Percentiles rank a stretch among this genome's conserved stretches.
Conservation (phyloP, 495 filamentous ascomycete species). For the Evernia prunastri region DNA sequence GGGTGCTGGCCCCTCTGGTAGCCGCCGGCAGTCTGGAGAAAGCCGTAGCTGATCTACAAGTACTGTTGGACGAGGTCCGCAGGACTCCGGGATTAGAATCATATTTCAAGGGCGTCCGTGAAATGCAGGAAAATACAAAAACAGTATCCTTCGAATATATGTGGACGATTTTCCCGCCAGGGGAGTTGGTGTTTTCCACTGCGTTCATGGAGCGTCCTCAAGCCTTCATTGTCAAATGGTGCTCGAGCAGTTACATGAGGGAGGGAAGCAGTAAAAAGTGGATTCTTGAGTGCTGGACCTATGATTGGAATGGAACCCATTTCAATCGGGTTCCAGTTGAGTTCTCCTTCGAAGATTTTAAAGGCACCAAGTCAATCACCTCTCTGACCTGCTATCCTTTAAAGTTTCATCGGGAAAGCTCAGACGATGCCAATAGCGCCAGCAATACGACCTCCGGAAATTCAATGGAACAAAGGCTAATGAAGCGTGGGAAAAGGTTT, state of each 20-base stretch:
- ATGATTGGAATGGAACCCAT: conserved; percentile 20
- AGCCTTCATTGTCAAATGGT: conserved; percentile 21
- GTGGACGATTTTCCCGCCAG: conserved; percentile 29
- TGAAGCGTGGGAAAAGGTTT: conserved; percentile 11
- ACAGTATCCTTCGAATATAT: conserved; percentile 21
- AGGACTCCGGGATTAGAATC: neutral
- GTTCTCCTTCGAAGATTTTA: conserved; percentile 19
- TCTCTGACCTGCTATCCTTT: conserved; percentile 23
- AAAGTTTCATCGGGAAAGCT: neutral
- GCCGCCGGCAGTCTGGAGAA: neutral
- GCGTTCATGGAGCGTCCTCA: conserved; percentile 22
- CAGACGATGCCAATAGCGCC: neutral
- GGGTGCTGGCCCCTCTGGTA: neutral
- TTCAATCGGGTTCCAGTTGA: conserved; percentile 6
- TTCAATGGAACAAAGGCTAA: neutral
- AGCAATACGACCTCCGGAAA: neutral
- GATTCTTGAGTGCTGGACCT: conserved; percentile 20
- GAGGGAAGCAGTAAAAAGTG: conserved; percentile 3
- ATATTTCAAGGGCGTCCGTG: neutral
- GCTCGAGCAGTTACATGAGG: neutral
- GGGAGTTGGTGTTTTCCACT: conserved; percentile 16
- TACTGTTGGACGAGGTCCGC: neutral
- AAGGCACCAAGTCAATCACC: conserved; percentile 14
- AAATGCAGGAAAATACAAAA: conserved; percentile 16
- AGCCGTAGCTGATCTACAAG: neutral